Evolutionary conservation across 2,329 filamentous ascomycete species (phyloP).

Genomic region (Exserohilum turcica): DNA sequence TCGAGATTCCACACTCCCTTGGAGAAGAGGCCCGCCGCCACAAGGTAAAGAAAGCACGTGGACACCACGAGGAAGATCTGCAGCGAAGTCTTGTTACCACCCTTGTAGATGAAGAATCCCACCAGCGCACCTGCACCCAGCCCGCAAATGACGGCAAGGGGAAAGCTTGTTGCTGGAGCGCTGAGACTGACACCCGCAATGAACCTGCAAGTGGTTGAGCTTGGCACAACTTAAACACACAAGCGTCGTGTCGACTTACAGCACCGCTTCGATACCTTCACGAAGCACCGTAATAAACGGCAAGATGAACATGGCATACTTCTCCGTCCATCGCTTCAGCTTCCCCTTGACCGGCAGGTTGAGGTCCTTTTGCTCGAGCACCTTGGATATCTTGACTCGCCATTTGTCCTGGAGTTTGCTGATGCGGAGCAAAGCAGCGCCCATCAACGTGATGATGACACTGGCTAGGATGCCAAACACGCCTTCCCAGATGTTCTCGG

Average conservation of each 20-base stretch:
- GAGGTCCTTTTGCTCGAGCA: constrained; percentile 63
- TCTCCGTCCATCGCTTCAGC: constrained; percentile 70
- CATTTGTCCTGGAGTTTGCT: constrained; percentile 86
- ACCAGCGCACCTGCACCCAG: constrained; percentile 68
- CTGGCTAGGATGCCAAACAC: constrained; percentile 75
- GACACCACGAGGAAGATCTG: constrained; percentile 82
- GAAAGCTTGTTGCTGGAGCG: constrained; percentile 75
- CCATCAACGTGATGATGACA: constrained; percentile 81
- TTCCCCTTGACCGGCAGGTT: constrained; percentile 47
- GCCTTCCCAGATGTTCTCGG: constrained; percentile 82
- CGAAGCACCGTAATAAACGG: constrained; percentile 87
- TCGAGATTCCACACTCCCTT: constrained; percentile 77
- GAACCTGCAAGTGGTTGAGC: constrained; percentile 55
- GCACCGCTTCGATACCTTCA: constrained; percentile 83
- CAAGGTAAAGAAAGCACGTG: constrained; percentile 82
- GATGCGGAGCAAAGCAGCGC: constrained; percentile 77
- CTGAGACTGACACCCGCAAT: constrained; percentile 82
- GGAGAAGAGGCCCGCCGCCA: constrained; percentile 82
- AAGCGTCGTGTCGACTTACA: constrained; percentile 48
- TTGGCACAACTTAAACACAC: not conserved
- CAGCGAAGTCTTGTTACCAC: constrained; percentile 67
- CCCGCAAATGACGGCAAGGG: constrained; percentile 75
- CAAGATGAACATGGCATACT: constrained; percentile 83
- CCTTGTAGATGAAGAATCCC: constrained; percentile 77
- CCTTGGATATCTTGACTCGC: constrained; percentile 77